Conservation (phyloP, 1,284 basidiomycete species). For the Austroboletus niveus region DNA sequence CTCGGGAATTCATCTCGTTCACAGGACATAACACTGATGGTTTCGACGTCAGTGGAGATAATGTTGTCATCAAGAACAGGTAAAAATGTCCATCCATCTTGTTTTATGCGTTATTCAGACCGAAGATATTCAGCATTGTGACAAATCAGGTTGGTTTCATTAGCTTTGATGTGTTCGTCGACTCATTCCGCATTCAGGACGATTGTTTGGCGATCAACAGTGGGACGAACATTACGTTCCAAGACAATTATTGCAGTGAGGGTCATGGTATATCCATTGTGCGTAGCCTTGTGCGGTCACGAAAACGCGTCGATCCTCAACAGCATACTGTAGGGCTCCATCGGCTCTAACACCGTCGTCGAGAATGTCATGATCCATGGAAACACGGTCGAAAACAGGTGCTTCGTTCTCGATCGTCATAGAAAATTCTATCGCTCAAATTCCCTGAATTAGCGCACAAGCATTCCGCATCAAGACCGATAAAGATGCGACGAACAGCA, state of each 20-base stretch:
- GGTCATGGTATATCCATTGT: conserved; percentile 64
- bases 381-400: conserved; percentile 49
- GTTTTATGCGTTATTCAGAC: conserved; percentile 4
- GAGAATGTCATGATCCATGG: conserved; percentile 44
- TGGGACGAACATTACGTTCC: conserved; percentile 54
- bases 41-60: conserved; percentile 46
- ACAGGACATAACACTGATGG: conserved; percentile 56
- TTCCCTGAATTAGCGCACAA: background rate
- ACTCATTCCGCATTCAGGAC: conserved; percentile 38
- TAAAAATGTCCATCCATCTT: conserved; percentile 21
- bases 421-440: background rate
- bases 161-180: background rate
- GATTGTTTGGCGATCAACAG: conserved; percentile 63
- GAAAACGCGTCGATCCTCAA: background rate
- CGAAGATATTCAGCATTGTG: conserved; percentile 14
- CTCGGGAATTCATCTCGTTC: background rate
- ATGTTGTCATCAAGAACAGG: conserved; percentile 42
- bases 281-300: conserved; percentile 6
- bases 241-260: conserved; percentile 50
- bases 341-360: conserved; percentile 46
- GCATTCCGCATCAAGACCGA: conserved; percentile 48
- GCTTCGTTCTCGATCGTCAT: background rate
- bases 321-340: conserved; percentile 42
- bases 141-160: conserved; percentile 28
- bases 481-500: conserved; percentile 37